Percentiles rank a stretch among this genome's conserved stretches.
phyloP scores from a whole-genome alignment of 164 flowering plant genomes.

The Dillenia suffruticosa region DNA sequence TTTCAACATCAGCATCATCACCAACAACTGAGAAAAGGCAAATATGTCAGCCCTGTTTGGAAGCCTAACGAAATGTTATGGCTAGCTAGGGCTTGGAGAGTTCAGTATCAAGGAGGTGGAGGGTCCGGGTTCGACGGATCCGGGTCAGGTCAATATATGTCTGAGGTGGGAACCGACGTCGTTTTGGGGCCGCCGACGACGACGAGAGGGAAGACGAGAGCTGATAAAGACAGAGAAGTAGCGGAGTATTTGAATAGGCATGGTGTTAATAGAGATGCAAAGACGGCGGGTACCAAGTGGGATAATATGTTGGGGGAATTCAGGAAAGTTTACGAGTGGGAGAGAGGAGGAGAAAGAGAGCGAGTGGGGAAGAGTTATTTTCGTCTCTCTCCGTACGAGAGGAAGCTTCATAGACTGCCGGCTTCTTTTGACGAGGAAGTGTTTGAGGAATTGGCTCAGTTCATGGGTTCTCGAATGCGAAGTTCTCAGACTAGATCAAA shows the following conservation, averaged over 20 bases:
- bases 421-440: constrained; percentile 85
- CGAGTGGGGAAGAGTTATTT: constrained; percentile 64
- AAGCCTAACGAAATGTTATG: constrained; percentile 79
- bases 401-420: constrained; percentile 65
- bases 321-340: constrained; percentile 77
- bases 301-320: constrained; percentile 86
- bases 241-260: constrained; percentile 58
- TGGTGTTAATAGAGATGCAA: constrained; percentile 64
- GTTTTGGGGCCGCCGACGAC: constrained; percentile 2
- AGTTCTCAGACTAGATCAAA: constrained; percentile 18
- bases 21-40: constrained; percentile 45
- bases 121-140: neutral
- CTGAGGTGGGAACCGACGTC: neutral
- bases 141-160: no score
- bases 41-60: constrained; percentile 82
- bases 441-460: constrained; percentile 63
- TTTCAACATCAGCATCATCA: constrained; percentile 23
- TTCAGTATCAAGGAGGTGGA: constrained; percentile 42
- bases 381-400: constrained; percentile 71
- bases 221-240: constrained; percentile 70
- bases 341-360: constrained; percentile 57
- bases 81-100: constrained; percentile 71
- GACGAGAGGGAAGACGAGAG: constrained; percentile 51
- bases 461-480: constrained; percentile 60
- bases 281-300: constrained; percentile 81